phyloP scores from a whole-genome alignment of 2,329 filamentous ascomycete species.

The Malbranchea cinnamomea region DNA sequence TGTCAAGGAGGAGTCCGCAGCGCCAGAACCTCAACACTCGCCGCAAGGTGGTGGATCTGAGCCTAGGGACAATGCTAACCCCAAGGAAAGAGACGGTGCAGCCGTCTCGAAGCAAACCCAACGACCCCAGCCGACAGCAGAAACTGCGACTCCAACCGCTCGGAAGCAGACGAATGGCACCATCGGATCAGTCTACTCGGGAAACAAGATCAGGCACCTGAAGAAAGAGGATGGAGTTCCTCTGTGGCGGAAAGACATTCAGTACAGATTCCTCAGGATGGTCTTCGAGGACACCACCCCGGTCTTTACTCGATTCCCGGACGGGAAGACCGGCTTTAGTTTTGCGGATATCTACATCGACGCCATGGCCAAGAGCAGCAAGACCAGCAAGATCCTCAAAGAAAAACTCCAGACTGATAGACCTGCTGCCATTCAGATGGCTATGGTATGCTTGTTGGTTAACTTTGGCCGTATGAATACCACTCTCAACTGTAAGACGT shows the following conservation, averaged over 20 bases:
- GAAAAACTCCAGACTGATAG: slow-evolving; percentile 90
- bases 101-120: slow-evolving; percentile 8
- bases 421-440: slow-evolving; percentile 90
- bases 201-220: slow-evolving; percentile 51
- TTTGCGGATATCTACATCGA: slow-evolving; percentile 98
- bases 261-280: slow-evolving; percentile 47
- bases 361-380: slow-evolving; percentile 95
- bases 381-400: slow-evolving; percentile 95
- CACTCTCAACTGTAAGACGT: slow-evolving; percentile 72
- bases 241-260: slow-evolving; percentile 52
- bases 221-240: slow-evolving; percentile 55
- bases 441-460: slow-evolving; percentile 94
- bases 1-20: no score
- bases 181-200: slow-evolving; percentile 51
- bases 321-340: slow-evolving; percentile 54
- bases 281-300: slow-evolving; percentile 46
- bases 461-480: slow-evolving; percentile 99
- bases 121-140: slow-evolving; percentile 19
- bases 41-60: no score
- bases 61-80: no score
- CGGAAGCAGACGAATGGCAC: slow-evolving; percentile 50
- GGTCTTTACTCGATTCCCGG: slow-evolving; percentile 87
- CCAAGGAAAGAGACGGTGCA: no score
- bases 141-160: slow-evolving; percentile 31
- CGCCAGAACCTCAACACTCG: no score